Evolutionary conservation across 495 filamentous ascomycete genomes (phyloP), one percentile per base, ranked within the genome.

Genomic region (Penicillium manginii): DNA sequence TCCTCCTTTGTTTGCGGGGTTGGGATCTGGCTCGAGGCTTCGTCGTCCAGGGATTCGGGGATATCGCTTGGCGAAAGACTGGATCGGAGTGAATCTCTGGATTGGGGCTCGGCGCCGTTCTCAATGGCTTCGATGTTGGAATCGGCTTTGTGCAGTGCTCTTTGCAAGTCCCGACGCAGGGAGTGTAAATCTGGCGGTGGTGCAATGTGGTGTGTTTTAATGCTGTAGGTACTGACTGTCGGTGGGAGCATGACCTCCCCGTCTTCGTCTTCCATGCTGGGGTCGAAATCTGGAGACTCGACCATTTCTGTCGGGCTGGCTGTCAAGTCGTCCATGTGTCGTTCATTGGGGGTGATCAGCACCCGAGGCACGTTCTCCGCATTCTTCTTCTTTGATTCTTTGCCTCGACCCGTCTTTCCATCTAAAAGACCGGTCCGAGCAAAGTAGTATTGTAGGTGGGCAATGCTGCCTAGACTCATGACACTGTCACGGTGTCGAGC

Each of bases 381-480:
- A 58, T 70, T 76, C 62, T 81, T 84, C 57, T 80, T 82, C 63
- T 88, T 88, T 57, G 82, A 86, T 64, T 90, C 89, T 8, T 88
- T 86, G 52, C 93, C 75, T 57, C 92, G 90, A 49, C 87, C 94
- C 17, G 92, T 93, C 70, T 97, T 97, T 35, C 93, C 92, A 66
- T 98, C 94, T 48, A 98, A 72, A 51, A 98, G 72, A 3, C 94
- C 94, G 3, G 94, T 98, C 50, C 96, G 83, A 37, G 94, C 93
- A 71, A 98, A 98, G 71, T 98, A 98, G 72, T 98, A 97, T 67
- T 98, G 94, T 63, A 98, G 76, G 76, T 98, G 94, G 47, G 93
- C 91, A 64, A 98, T 98, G 68, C 92, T 97, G 22, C 94, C 94
- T 59, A 98, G 75, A 68, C 90, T 96, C 83, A 97, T 86, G 54